A percentile compares a stretch with the other conserved stretches of the same genome.
Conservation (phyloP, 1,139 yeast genomes). For the Hyphopichia fennica region DNA sequence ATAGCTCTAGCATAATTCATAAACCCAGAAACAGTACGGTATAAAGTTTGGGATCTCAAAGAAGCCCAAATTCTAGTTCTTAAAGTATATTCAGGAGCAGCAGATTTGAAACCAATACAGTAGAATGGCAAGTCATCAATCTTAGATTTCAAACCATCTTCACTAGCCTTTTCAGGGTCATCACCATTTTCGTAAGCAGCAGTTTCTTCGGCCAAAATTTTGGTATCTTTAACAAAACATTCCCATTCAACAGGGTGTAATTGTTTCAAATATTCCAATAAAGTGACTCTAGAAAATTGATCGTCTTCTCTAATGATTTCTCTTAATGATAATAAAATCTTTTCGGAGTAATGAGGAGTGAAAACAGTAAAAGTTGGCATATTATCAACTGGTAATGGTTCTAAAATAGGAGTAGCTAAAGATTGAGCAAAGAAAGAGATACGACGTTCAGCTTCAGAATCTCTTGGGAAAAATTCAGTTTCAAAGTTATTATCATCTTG, state of each 20-base stretch:
- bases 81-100: conserved; percentile 98
- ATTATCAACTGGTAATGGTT: conserved; percentile 97
- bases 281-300: conserved; percentile 94
- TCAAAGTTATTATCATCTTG: conserved; percentile 96
- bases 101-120: conserved; percentile 98
- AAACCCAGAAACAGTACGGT: conserved; percentile 98
- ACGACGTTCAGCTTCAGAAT: conserved; percentile 99
- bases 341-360: conserved; percentile 97
- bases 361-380: conserved; percentile 98
- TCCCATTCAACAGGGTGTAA: conserved; percentile 99
- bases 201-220: conserved; percentile 96
- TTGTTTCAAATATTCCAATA: conserved; percentile 94
- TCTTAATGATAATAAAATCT: conserved; percentile 89
- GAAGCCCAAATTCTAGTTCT: conserved; percentile 99
- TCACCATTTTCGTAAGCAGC: conserved; percentile 79
- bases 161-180: conserved; percentile 58
- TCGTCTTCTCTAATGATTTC: conserved; percentile 99
- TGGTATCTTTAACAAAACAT: conserved; percentile 97
- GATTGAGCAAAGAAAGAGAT: conserved; percentile 98
- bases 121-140: conserved; percentile 98
- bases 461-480: conserved; percentile 92
- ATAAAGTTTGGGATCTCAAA: conserved; percentile 94
- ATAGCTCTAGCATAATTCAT: conserved; percentile 99
- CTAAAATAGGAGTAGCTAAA: conserved; percentile 96
- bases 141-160: conserved; percentile 79